Conservation (phyloP, 208 protist genomes). For the Leishmania aethiopica region DNA sequence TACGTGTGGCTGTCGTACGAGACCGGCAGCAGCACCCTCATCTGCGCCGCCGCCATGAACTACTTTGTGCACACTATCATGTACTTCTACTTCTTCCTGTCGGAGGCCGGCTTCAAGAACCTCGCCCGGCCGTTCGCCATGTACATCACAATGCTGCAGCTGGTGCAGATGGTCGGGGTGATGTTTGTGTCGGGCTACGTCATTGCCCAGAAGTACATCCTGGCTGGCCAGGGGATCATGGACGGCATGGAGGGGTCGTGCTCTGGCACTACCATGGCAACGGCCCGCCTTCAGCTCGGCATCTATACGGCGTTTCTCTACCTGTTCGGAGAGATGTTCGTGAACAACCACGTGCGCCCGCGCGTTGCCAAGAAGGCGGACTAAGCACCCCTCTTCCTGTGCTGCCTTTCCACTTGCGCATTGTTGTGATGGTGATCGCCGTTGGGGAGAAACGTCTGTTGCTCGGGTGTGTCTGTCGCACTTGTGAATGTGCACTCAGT, state of each 20-base stretch:
- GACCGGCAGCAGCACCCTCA: slow-evolving; percentile 49
- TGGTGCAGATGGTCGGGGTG: slow-evolving; percentile 91
- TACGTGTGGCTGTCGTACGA: slow-evolving; percentile 90
- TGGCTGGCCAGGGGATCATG: slow-evolving; percentile 23
- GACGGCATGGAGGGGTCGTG: slow-evolving; percentile 46
- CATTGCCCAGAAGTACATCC: slow-evolving; percentile 44
- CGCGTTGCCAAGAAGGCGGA: slow-evolving; percentile 36
- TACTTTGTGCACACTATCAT: slow-evolving; percentile 95
- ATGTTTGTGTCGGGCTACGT: slow-evolving; percentile 43
- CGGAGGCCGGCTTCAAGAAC: slow-evolving; percentile 58
- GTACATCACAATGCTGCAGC: slow-evolving; percentile 85
- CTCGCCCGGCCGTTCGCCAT: slow-evolving; percentile 73
- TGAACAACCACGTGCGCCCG: slow-evolving; percentile 72
- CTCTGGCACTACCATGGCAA: slow-evolving; percentile 53
- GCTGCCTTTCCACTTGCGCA: not conserved
- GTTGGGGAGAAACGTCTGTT: not conserved
- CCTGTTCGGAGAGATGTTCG: slow-evolving; percentile 92
- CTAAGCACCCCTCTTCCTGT: slow-evolving; percentile 1
- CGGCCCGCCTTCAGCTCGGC: slow-evolving; percentile 73
- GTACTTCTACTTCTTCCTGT: slow-evolving; percentile 94
- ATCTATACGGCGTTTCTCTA: slow-evolving; percentile 92
- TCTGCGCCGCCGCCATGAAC: slow-evolving; percentile 92
- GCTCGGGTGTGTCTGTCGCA: not conserved
- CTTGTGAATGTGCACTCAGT: not conserved
- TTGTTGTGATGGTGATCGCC: too few relatives aligned